Evolutionary conservation across 345 rosid species (phyloP).

Genomic region (Schrenkiella parvula): DNA sequence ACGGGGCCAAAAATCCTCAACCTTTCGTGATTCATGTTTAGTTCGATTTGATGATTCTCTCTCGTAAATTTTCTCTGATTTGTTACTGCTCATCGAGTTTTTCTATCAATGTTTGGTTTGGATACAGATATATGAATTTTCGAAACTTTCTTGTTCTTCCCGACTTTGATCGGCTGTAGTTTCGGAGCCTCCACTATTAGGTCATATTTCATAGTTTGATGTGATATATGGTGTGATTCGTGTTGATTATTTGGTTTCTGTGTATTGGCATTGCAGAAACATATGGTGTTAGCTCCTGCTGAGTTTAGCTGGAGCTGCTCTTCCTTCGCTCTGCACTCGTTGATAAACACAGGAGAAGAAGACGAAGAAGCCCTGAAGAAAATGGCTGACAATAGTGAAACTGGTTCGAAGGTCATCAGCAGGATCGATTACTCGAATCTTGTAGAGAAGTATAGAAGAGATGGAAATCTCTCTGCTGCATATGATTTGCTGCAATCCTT

Average conservation of each 20-base stretch:
- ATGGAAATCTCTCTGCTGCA: slow-evolving; percentile 48
- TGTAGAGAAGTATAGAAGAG: slow-evolving; percentile 41
- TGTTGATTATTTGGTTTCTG: background rate
- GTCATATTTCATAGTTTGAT: background rate
- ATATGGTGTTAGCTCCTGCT: slow-evolving; percentile 35
- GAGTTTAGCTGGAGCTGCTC: slow-evolving; percentile 31
- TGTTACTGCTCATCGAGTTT: background rate
- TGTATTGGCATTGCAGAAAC: slow-evolving; percentile 45
- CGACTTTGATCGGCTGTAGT: background rate
- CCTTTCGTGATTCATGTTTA: background rate
- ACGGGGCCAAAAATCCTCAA: background rate
- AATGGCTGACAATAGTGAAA: slow-evolving; percentile 25
- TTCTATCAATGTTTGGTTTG: background rate
- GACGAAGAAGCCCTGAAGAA: slow-evolving; percentile 22
- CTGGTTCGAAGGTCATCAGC: slow-evolving; percentile 23
- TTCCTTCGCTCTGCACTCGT: slow-evolving; percentile 33
- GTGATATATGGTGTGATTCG: background rate
- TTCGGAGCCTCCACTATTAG: background rate
- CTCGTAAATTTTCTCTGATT: background rate
- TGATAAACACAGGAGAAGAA: slow-evolving; percentile 34
- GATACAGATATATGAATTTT: background rate
- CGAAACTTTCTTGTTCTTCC: background rate
- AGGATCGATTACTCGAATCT: slow-evolving; percentile 33
- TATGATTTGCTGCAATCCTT: slow-evolving; percentile 41
- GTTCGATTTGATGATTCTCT: slow-evolving; percentile 15